These are phyloP conservation scores for Tricholoma saponaceum DNA, from an alignment of 768 basidiomycete species.

Conservation along the genomic window DNA sequence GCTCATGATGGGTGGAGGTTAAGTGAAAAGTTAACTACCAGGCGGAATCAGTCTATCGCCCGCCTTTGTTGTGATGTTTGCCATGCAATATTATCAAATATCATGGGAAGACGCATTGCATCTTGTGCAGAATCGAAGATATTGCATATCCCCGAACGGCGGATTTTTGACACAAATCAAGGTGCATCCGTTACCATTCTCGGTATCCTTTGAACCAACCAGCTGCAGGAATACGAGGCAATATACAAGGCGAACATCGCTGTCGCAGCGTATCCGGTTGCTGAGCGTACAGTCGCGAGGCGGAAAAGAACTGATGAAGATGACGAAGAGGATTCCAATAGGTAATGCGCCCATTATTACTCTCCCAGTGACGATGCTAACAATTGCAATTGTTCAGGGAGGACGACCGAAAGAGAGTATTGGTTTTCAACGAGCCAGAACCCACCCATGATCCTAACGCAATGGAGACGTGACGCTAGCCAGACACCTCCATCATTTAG, in stretches of 20 bases:
- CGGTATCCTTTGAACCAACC: not conserved
- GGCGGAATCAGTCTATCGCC: slow-evolving; percentile 88
- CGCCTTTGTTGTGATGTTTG: slow-evolving; percentile 89
- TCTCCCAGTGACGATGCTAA: not conserved
- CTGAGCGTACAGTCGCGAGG: slow-evolving; percentile 41
- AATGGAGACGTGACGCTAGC: slow-evolving; percentile 41
- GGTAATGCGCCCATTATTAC: slow-evolving; percentile 18
- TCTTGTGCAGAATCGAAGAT: slow-evolving; percentile 84
- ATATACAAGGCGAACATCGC: slow-evolving; percentile 81
- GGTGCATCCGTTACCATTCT: slow-evolving; percentile 33
- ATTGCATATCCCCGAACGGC: slow-evolving; percentile 90
- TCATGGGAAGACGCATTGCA: slow-evolving; percentile 89
- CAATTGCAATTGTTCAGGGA: slow-evolving; percentile 23
- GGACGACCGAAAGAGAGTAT: slow-evolving; percentile 45
- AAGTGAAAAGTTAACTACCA: slow-evolving; percentile 21
- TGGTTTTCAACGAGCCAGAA: slow-evolving; percentile 31
- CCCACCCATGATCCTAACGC: slow-evolving; percentile 37
- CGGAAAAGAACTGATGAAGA: slow-evolving; percentile 78
- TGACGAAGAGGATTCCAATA: slow-evolving; percentile 48
- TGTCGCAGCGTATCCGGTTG: slow-evolving; percentile 53
- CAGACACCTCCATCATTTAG: slow-evolving; percentile 1
- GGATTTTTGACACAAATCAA: slow-evolving; percentile 93
- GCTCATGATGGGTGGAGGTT: not conserved
- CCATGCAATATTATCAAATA: slow-evolving; percentile 79
- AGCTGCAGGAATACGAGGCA: slow-evolving; percentile 80